Conservation (phyloP, 2,329 filamentous ascomycete genomes). For the Didymellaceae sp. region DNA sequence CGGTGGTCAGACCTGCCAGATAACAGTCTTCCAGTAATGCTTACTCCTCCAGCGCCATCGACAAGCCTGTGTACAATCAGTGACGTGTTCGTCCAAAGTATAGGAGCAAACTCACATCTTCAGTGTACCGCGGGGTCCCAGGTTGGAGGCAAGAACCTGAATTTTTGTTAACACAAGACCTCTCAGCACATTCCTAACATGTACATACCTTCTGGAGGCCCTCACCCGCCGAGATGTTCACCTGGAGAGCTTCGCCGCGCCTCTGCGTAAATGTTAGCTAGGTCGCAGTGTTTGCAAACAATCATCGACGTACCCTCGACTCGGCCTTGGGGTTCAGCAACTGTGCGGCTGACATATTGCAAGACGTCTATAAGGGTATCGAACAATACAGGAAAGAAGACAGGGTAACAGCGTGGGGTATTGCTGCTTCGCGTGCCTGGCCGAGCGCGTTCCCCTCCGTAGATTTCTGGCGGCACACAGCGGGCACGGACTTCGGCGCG, state of each 20-base stretch:
- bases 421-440: constrained; percentile 34
- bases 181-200: neutral
- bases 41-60: constrained; percentile 66
- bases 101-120: constrained; percentile 79
- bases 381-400: constrained; percentile 27
- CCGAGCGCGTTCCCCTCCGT: constrained; percentile 34
- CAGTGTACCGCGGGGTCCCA: constrained; percentile 91
- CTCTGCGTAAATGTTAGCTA: constrained; percentile 67
- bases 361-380: constrained; percentile 30
- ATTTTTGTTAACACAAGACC: constrained; percentile 47
- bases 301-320: constrained; percentile 74
- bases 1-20: constrained; percentile 14
- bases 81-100: constrained; percentile 39
- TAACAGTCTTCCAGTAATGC: constrained; percentile 18
- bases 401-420: constrained; percentile 30
- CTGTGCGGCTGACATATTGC: constrained; percentile 90
- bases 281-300: constrained; percentile 23
- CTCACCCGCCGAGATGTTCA: constrained; percentile 97
- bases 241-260: constrained; percentile 92
- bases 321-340: constrained; percentile 99
- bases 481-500: constrained; percentile 12
- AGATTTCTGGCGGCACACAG: constrained; percentile 25
- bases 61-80: constrained; percentile 59
- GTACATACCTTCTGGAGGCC: constrained; percentile 62
- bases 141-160: constrained; percentile 92